These are phyloP conservation scores for Pachyrhizus erosus DNA, from an alignment of 306 rosid genomes.

Conservation along the genomic window DNA sequence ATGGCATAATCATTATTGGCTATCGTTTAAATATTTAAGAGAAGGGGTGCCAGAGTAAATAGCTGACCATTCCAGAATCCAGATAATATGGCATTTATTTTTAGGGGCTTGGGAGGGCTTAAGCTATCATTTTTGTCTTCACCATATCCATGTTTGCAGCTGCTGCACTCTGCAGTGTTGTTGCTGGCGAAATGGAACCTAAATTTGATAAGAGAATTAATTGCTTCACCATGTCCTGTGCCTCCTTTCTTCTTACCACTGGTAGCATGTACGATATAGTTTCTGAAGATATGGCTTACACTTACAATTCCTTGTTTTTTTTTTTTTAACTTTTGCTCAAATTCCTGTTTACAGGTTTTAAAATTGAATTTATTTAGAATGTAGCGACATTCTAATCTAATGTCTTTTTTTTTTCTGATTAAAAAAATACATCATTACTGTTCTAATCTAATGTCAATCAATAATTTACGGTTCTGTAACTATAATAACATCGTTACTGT, in stretches of 20 bases:
- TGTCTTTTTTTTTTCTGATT: too few species aligned
- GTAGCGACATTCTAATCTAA: too few species aligned
- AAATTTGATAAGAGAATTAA: not conserved
- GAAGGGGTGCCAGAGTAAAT: not conserved
- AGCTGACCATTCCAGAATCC: not conserved
- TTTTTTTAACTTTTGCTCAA: not conserved
- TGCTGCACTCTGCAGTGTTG: not conserved
- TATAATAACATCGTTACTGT: too few species aligned
- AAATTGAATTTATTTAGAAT: not conserved
- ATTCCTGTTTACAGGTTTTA: not conserved
- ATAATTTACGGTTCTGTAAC: too few species aligned
- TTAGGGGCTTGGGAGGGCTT: not conserved
- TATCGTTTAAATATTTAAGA: not conserved
- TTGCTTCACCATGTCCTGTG: not conserved
- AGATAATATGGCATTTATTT: constrained; percentile 17
- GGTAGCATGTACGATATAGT: not conserved
- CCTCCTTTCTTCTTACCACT: not conserved
- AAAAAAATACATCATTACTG: too few species aligned
- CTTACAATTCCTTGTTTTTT: not conserved
- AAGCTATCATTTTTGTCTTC: not conserved
- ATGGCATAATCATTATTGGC: not conserved
- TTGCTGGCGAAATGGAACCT: not conserved
- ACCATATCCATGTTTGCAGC: not conserved
- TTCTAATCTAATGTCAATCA: too few species aligned
- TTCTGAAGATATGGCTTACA: not conserved